These are phyloP conservation scores for Angophora floribunda DNA, from an alignment of 345 rosid genomes.

Conservation along the genomic window DNA sequence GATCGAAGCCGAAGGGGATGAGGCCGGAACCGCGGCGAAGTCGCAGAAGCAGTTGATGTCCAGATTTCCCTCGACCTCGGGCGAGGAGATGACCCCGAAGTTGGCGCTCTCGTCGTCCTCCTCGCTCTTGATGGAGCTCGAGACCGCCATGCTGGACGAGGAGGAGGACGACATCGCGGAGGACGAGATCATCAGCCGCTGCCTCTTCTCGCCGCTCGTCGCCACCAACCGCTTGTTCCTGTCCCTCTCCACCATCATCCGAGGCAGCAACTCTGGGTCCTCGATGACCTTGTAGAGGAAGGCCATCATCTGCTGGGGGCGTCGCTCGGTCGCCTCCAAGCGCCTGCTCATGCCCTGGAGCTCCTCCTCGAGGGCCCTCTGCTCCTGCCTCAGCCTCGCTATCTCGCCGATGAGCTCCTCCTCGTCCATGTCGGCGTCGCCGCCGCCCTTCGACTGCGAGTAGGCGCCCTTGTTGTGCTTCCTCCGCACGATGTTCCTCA, in stretches of 20 bases:
- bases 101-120: slow-evolving; percentile 29
- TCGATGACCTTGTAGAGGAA: slow-evolving; percentile 69
- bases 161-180: slow-evolving; percentile 15
- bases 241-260: slow-evolving; percentile 56
- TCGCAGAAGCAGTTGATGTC: slow-evolving; percentile 4
- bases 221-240: slow-evolving; percentile 1
- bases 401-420: slow-evolving; percentile 65
- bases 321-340: slow-evolving; percentile 68
- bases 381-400: slow-evolving; percentile 67
- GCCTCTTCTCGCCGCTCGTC: slow-evolving; percentile 30
- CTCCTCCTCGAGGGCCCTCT: slow-evolving; percentile 47
- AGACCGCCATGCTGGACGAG: slow-evolving; percentile 25
- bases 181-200: slow-evolving; percentile 18
- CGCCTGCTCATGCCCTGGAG: slow-evolving; percentile 59
- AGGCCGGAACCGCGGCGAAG: not conserved
- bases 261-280: slow-evolving; percentile 72
- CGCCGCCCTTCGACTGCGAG: not conserved
- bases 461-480: slow-evolving; percentile 42
- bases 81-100: slow-evolving; percentile 30
- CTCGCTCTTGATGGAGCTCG: slow-evolving; percentile 45
- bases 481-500: slow-evolving; percentile 65
- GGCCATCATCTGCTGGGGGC: slow-evolving; percentile 93
- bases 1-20: not conserved
- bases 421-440: slow-evolving; percentile 30
- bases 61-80: slow-evolving; percentile 17